phyloP scores from a whole-genome alignment of 192 early-diverging fungal genomes.

The Coemansia sp. region DNA sequence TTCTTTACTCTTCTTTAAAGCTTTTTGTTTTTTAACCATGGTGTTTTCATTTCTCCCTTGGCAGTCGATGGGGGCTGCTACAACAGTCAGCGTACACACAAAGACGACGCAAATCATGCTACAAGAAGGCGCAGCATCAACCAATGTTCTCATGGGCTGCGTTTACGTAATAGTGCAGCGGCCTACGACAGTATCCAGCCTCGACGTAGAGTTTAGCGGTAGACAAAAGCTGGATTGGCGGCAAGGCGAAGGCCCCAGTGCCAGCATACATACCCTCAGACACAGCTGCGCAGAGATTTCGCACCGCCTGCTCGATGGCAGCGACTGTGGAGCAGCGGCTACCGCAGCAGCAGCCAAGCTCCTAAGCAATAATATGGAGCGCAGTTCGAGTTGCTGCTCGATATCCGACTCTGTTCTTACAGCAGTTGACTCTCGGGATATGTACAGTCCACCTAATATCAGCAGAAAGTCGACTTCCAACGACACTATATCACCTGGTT shows the following conservation, averaged over 20 bases:
- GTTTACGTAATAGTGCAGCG: constrained; percentile 12
- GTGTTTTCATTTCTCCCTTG: constrained; percentile 3
- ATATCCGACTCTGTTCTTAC: neutral
- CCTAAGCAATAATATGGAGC: neutral
- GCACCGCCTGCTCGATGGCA: constrained; percentile 17
- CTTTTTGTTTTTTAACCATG: neutral
- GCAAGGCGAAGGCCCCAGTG: constrained; percentile 35
- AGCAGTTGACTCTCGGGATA: neutral
- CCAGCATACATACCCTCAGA: constrained; percentile 12
- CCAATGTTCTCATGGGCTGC: constrained; percentile 32
- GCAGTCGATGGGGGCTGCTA: neutral
- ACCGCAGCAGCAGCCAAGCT: constrained; percentile 7
- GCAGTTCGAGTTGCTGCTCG: constrained; percentile 4
- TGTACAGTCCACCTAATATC: neutral
- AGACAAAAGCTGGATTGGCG: constrained; percentile 32
- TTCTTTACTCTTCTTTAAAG: neutral
- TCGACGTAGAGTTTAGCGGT: constrained; percentile 26
- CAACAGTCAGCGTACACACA: constrained; percentile 24
- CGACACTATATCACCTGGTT: neutral
- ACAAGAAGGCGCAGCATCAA: constrained; percentile 3
- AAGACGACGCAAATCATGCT: constrained; percentile 36
- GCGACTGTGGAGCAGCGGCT: neutral
- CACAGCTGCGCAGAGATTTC: constrained; percentile 16
- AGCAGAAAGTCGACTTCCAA: neutral
- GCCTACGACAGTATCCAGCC: constrained; percentile 8